Conservation (phyloP, 129 eudicot genomes). For the Chrysanthemum makinoi region DNA sequence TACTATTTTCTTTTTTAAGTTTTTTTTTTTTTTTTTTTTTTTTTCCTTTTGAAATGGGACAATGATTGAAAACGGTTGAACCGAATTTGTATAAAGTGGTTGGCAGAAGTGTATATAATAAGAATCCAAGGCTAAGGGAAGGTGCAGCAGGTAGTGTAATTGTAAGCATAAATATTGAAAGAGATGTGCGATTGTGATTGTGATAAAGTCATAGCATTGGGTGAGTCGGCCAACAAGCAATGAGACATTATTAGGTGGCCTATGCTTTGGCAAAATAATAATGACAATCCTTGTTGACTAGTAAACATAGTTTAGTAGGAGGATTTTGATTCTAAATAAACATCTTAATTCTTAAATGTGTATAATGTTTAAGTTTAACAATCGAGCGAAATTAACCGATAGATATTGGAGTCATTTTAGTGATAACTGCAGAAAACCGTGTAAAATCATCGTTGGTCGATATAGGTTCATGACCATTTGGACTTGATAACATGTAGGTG, state of each 20-base stretch:
- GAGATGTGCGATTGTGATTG: slow-evolving; percentile 25
- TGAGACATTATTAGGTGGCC: slow-evolving; percentile 47
- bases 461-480: not conserved
- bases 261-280: slow-evolving; percentile 9
- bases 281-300: not conserved
- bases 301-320: not conserved
- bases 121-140: not conserved
- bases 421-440: not conserved
- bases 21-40: not conserved
- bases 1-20: not conserved
- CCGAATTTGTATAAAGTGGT: not conserved
- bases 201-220: slow-evolving; percentile 32
- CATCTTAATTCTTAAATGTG: not conserved
- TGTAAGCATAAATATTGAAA: slow-evolving; percentile 17
- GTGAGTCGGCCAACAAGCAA: slow-evolving; percentile 44
- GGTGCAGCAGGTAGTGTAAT: not conserved
- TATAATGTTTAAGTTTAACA: not conserved
- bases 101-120: not conserved
- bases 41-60: not conserved
- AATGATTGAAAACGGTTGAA: not conserved
- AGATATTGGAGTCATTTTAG: not conserved
- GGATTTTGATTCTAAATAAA: not conserved
- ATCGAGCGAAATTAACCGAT: not conserved
- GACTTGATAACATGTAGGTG: too few species aligned
- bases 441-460: not conserved